These are phyloP conservation scores for Metschnikowia kunwiensis DNA, from an alignment of 805 yeast species.

Conservation along the genomic window DNA sequence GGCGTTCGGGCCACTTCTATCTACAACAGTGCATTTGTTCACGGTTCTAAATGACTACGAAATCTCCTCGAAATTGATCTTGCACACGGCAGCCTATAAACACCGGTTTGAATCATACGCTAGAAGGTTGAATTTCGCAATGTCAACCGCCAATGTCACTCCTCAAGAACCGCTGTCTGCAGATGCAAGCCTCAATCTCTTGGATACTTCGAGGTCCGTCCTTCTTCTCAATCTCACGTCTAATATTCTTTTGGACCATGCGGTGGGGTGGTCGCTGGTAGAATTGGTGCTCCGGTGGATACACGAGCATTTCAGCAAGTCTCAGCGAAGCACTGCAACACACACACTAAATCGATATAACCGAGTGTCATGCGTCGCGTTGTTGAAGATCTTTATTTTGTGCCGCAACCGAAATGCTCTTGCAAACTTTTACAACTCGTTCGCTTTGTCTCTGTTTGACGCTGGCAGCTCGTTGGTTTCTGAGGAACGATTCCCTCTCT, in stretches of 20 bases:
- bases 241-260: slow-evolving; percentile 26
- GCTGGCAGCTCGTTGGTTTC: background rate
- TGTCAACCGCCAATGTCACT: slow-evolving; percentile 1
- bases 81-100: slow-evolving; percentile 21
- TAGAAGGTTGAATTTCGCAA: slow-evolving; percentile 30
- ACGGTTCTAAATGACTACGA: slow-evolving; percentile 38
- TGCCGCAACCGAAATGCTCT: slow-evolving; percentile 22
- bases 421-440: slow-evolving; percentile 20
- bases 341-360: slow-evolving; percentile 7
- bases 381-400: slow-evolving; percentile 25
- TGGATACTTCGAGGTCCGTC: slow-evolving; percentile 28
- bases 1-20: slow-evolving; percentile 9
- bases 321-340: background rate
- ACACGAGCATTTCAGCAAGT: slow-evolving; percentile 18
- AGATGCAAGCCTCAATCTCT: slow-evolving; percentile 2
- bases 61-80: slow-evolving; percentile 26
- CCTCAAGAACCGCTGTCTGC: background rate
- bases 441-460: slow-evolving; percentile 16
- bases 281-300: slow-evolving; percentile 27
- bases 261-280: slow-evolving; percentile 26
- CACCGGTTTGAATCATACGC: slow-evolving; percentile 31
- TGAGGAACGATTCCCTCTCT: slow-evolving; percentile 14
- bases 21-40: slow-evolving; percentile 29
- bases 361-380: slow-evolving; percentile 20
- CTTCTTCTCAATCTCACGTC: slow-evolving; percentile 30